These are phyloP conservation scores for Cephaloascus albidus DNA, from an alignment of 805 yeast species.

Conservation along the genomic window DNA sequence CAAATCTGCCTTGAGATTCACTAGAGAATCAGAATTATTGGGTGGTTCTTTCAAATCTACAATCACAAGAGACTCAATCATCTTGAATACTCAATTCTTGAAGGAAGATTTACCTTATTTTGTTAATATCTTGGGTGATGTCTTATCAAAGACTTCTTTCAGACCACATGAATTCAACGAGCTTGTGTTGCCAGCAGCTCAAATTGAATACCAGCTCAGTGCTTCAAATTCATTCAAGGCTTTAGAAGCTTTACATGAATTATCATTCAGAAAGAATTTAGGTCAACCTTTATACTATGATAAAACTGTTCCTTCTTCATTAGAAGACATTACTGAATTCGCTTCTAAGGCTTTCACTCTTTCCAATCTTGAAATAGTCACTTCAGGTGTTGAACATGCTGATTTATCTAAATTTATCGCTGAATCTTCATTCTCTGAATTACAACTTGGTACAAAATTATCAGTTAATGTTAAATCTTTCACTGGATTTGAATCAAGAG, in stretches of 20 bases:
- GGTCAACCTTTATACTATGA: conserved; percentile 78
- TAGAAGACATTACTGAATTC: conserved; percentile 57
- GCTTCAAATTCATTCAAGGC: conserved; percentile 50
- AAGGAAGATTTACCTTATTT: conserved; percentile 86
- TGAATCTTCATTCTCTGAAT: conserved; percentile 53
- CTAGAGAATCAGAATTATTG: conserved; percentile 88
- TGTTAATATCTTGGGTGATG: conserved; percentile 76
- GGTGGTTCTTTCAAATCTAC: conserved; percentile 71
- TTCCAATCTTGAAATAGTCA: conserved; percentile 63
- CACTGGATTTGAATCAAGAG: conserved; percentile 62
- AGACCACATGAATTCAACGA: conserved; percentile 80
- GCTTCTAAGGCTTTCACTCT: conserved; percentile 62
- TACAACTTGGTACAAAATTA: conserved; percentile 52
- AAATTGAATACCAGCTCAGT: conserved; percentile 48
- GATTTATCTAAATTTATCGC: conserved; percentile 63
- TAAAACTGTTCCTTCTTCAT: conserved; percentile 30
- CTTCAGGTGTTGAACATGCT: conserved; percentile 60
- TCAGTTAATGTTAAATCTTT: conserved; percentile 29
- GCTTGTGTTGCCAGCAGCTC: conserved; percentile 71
- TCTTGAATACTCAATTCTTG: conserved; percentile 74
- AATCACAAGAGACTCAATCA: conserved; percentile 78
- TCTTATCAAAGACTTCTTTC: conserved; percentile 59
- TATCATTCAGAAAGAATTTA: conserved; percentile 79
- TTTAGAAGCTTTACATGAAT: conserved; percentile 67
- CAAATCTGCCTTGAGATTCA: conserved; percentile 85